Percentiles rank a stretch among this genome's conserved stretches.
These are phyloP conservation scores for Fusarium albidum DNA, from an alignment of 2,329 filamentous ascomycete species.

Conservation along the genomic window DNA sequence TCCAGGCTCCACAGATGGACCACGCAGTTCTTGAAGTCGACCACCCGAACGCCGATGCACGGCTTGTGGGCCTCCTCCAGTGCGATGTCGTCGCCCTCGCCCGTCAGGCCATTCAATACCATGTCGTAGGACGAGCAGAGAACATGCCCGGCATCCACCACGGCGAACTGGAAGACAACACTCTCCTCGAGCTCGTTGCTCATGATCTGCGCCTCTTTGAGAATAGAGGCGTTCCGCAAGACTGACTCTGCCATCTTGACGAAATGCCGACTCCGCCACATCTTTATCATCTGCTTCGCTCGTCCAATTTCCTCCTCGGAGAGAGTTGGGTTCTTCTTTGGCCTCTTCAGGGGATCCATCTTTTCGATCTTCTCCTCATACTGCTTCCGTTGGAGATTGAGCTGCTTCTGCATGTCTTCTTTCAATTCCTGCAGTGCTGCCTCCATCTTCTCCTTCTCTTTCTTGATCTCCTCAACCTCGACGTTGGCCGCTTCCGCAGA, in stretches of 20 bases:
- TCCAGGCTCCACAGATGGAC: slow-evolving; percentile 94
- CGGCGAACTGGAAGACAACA: slow-evolving; percentile 93
- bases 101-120: slow-evolving; percentile 87
- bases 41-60: slow-evolving; percentile 87
- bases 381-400: slow-evolving; percentile 82
- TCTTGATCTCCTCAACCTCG: slow-evolving; percentile 83
- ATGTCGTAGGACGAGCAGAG: slow-evolving; percentile 96
- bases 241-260: slow-evolving; percentile 94
- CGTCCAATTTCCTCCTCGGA: slow-evolving; percentile 76
- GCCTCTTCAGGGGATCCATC: slow-evolving; percentile 70
- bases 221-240: slow-evolving; percentile 82
- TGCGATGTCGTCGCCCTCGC: slow-evolving; percentile 82
- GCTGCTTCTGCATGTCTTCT: slow-evolving; percentile 86
- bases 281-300: slow-evolving; percentile 71
- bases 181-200: slow-evolving; percentile 94
- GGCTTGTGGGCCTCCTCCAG: slow-evolving; percentile 86
- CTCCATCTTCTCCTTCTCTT: slow-evolving; percentile 87
- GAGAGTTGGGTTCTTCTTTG: slow-evolving; percentile 69
- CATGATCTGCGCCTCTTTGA: slow-evolving; percentile 98
- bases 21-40: slow-evolving; percentile 87
- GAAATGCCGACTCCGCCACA: slow-evolving; percentile 86
- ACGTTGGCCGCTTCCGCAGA: slow-evolving; percentile 76
- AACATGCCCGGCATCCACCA: slow-evolving; percentile 87
- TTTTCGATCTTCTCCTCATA: slow-evolving; percentile 87
- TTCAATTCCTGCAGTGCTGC: slow-evolving; percentile 80